Percentiles rank a stretch among this genome's conserved stretches.
phyloP scores from a whole-genome alignment of 805 yeast species.

The Lachancea quebecensis region DNA sequence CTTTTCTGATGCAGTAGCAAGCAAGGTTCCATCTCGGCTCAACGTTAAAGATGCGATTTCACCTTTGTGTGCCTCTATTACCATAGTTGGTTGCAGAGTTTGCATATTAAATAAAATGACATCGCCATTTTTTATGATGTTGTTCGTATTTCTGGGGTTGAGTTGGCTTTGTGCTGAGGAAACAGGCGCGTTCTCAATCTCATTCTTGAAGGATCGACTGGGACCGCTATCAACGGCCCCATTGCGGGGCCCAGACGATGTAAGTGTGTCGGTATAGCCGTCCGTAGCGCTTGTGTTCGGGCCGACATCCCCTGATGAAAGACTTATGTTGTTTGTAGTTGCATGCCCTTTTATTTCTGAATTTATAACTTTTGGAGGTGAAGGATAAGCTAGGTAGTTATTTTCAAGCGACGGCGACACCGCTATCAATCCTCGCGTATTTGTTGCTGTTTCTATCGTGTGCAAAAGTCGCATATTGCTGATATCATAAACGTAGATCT shows the following conservation, averaged over 20 bases:
- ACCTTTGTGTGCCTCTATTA: conserved; percentile 70
- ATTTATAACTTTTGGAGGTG: conserved; percentile 54
- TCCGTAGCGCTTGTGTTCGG: background rate
- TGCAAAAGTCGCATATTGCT: conserved; percentile 60
- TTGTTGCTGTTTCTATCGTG: conserved; percentile 43
- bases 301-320: conserved; percentile 6
- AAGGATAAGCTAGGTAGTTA: conserved; percentile 63
- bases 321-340: conserved; percentile 27
- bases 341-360: conserved; percentile 28
- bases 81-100: conserved; percentile 55
- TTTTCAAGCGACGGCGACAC: conserved; percentile 47
- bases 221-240: background rate
- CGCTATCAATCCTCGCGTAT: conserved; percentile 52
- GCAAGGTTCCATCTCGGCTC: conserved; percentile 54
- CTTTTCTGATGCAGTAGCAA: conserved; percentile 71
- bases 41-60: conserved; percentile 56
- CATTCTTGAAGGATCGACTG: background rate
- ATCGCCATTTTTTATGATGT: conserved; percentile 46
- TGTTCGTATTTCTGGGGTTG: conserved; percentile 7
- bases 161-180: conserved; percentile 5
- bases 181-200: background rate
- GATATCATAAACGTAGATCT: conserved; percentile 66
- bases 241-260: background rate
- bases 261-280: background rate
- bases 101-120: conserved; percentile 60